A percentile compares a stretch with the other conserved stretches of the same genome.
Conservation (phyloP, 192 early-diverging fungal species). For the Backusella macrospora region DNA sequence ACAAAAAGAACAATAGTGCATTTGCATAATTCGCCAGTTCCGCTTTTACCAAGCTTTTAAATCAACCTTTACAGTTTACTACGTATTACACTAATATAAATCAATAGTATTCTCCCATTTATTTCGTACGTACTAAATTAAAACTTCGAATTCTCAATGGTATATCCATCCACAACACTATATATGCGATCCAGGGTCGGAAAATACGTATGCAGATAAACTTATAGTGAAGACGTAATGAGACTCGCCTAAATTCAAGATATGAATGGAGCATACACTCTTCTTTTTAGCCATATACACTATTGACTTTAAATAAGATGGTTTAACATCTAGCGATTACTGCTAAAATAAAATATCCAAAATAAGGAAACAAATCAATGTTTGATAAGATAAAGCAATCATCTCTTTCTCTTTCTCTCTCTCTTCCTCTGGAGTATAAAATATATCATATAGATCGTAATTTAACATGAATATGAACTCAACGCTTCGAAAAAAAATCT, state of each 20-base stretch:
- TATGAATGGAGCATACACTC: neutral
- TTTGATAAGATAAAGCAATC: neutral
- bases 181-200: neutral
- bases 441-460: neutral
- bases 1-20: too few species aligned
- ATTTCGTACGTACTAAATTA: neutral
- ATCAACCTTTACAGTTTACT: too few species aligned
- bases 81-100: too few species aligned
- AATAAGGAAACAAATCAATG: neutral
- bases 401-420: neutral
- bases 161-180: too few species aligned
- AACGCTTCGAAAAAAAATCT: neutral
- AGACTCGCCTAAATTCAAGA: neutral
- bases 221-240: neutral
- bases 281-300: neutral
- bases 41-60: too few species aligned
- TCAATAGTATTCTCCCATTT: too few species aligned
- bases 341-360: neutral
- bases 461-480: neutral
- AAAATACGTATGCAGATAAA: neutral
- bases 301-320: neutral
- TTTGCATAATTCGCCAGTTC: too few species aligned
- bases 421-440: neutral
- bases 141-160: neutral
- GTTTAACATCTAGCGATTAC: too few species aligned